These are phyloP conservation scores for Colletotrichum camelliae DNA, from an alignment of 2,329 filamentous ascomycete genomes.

Conservation along the genomic window DNA sequence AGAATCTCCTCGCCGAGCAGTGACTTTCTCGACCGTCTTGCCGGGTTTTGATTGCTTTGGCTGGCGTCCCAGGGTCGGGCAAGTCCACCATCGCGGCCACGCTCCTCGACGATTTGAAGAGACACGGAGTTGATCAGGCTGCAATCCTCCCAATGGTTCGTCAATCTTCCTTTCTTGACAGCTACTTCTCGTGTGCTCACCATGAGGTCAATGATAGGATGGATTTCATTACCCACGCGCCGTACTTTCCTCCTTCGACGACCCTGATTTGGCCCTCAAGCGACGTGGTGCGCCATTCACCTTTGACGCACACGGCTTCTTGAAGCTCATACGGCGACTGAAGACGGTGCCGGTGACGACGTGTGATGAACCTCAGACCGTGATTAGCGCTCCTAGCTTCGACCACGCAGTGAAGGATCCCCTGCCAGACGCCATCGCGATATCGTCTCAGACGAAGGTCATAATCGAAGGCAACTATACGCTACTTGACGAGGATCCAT, in stretches of 20 bases:
- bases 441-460: slow-evolving; percentile 46
- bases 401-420: slow-evolving; percentile 57
- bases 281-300: slow-evolving; percentile 34
- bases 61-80: slow-evolving; percentile 34
- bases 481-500: slow-evolving; percentile 49
- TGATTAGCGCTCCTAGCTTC: slow-evolving; percentile 46
- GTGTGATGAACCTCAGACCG: slow-evolving; percentile 18
- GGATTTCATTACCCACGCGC: slow-evolving; percentile 33
- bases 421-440: slow-evolving; percentile 27
- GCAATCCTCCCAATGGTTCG: slow-evolving; percentile 31
- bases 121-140: slow-evolving; percentile 19
- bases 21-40: not conserved
- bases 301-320: slow-evolving; percentile 29
- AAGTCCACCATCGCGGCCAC: slow-evolving; percentile 30
- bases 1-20: slow-evolving; percentile 1
- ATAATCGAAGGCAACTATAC: slow-evolving; percentile 59
- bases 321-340: slow-evolving; percentile 24
- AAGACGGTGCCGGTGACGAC: slow-evolving; percentile 26
- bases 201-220: slow-evolving; percentile 24
- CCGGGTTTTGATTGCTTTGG: slow-evolving; percentile 32
- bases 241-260: slow-evolving; percentile 22
- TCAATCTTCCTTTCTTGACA: not conserved
- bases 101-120: slow-evolving; percentile 21
- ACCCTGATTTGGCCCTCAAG: slow-evolving; percentile 27
- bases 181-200: not conserved